Conservation (phyloP, 78 protist species). For the Corallochytrium limacisporum region DNA sequence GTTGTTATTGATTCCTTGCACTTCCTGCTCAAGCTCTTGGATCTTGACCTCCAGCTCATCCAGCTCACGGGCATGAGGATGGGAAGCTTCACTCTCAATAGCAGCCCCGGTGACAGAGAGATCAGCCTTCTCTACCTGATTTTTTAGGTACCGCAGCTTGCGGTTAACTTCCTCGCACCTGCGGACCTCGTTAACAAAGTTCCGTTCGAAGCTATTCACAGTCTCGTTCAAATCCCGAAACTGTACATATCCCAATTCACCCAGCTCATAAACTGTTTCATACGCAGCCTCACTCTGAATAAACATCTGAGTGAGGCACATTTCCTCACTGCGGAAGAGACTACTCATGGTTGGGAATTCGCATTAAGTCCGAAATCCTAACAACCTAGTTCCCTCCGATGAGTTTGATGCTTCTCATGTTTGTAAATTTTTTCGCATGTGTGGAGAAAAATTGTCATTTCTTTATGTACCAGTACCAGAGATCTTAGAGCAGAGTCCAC, state of each 20-base stretch:
- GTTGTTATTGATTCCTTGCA: constrained; percentile 45
- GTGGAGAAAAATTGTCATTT: too few relatives aligned
- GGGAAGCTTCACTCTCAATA: not conserved
- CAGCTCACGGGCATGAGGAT: not conserved
- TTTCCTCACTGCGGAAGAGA: constrained; percentile 22
- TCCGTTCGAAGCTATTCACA: constrained; percentile 62
- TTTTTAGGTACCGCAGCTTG: constrained; percentile 29
- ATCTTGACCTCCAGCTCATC: constrained; percentile 14
- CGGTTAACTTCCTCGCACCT: constrained; percentile 80
- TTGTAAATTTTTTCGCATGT: too few relatives aligned
- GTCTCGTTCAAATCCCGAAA: constrained; percentile 55
- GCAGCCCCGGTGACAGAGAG: not conserved
- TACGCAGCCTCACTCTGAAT: constrained; percentile 66
- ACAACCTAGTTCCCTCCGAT: too few relatives aligned
- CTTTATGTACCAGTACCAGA: too few relatives aligned
- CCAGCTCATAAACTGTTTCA: constrained; percentile 62
- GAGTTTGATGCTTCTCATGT: too few relatives aligned
- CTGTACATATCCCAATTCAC: constrained; percentile 50
- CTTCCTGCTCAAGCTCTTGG: constrained; percentile 16
- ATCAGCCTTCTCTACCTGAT: constrained; percentile 1
- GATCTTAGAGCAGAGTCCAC: too few relatives aligned
- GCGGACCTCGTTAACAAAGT: constrained; percentile 67
- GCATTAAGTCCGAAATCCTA: too few relatives aligned
- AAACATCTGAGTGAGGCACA: constrained; percentile 61
- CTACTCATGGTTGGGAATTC: too few relatives aligned